Percentiles rank a stretch among this genome's conserved stretches.
phyloP scores from a whole-genome alignment of 208 protist species.

The Kentomonas sorsogonicus region DNA sequence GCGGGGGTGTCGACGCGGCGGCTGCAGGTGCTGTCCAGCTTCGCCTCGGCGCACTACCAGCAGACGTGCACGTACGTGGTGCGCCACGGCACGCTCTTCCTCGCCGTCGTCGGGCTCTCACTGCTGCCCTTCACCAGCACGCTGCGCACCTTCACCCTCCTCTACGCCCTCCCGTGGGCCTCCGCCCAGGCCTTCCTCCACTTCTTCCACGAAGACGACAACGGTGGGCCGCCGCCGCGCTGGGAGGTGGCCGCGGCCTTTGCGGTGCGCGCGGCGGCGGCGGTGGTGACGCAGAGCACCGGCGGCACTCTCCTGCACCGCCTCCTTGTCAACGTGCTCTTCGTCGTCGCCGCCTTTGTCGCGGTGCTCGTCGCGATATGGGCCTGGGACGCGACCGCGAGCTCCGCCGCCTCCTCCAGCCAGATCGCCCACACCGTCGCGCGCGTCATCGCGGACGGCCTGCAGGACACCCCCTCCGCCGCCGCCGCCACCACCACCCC shows the following conservation, averaged over 20 bases:
- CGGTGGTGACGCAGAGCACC: slow-evolving; percentile 50
- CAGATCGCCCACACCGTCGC: slow-evolving; percentile 48
- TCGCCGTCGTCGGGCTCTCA: slow-evolving; percentile 60
- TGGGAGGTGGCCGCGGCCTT: slow-evolving; percentile 21
- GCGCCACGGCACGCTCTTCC: slow-evolving; percentile 29
- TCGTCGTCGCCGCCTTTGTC: neutral
- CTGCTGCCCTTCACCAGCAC: slow-evolving; percentile 58
- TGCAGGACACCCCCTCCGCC: too few relatives aligned
- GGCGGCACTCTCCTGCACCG: slow-evolving; percentile 46
- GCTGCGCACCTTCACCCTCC: slow-evolving; percentile 59
- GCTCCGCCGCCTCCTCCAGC: slow-evolving; percentile 17
- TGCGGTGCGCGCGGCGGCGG: slow-evolving; percentile 19
- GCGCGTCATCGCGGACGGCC: too few relatives aligned
- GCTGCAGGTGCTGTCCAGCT: slow-evolving; percentile 31
- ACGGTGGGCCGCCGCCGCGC: slow-evolving; percentile 7
- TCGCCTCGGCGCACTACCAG: slow-evolving; percentile 43
- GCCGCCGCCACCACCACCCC: slow-evolving; percentile 50
- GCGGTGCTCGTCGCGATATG: neutral
- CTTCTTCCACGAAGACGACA: slow-evolving; percentile 38
- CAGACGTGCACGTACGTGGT: slow-evolving; percentile 44
- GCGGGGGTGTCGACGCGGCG: too few relatives aligned
- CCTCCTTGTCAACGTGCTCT: neutral
- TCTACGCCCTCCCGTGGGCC: slow-evolving; percentile 53
- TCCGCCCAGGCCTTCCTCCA: slow-evolving; percentile 54
- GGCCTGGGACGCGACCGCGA: slow-evolving; percentile 19